These are phyloP conservation scores for Dendryphion nanum DNA, from an alignment of 2,329 filamentous ascomycete genomes.

Conservation along the genomic window DNA sequence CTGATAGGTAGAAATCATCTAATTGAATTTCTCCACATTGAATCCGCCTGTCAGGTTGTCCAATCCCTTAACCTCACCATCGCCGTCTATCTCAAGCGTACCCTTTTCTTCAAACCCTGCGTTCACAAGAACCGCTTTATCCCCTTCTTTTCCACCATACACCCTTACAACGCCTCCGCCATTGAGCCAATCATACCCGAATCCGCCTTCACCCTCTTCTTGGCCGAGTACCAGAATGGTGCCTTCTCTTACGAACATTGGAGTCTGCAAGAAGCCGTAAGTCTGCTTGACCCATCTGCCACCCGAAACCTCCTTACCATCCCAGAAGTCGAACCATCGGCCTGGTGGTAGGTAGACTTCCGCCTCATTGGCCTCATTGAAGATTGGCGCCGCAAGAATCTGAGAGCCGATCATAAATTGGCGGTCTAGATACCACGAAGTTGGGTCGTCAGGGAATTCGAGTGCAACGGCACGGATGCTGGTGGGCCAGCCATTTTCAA, in stretches of 20 bases:
- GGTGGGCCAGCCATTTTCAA: constrained; percentile 58
- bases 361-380: constrained; percentile 61
- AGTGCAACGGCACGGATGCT: constrained; percentile 63
- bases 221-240: constrained; percentile 42
- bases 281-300: constrained; percentile 46
- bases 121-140: constrained; percentile 37
- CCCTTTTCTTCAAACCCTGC: constrained; percentile 29
- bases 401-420: constrained; percentile 72
- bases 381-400: constrained; percentile 64
- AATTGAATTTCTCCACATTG: constrained; percentile 28
- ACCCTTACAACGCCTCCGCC: constrained; percentile 38
- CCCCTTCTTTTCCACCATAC: constrained; percentile 37
- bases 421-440: constrained; percentile 64
- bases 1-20: constrained; percentile 12
- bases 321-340: constrained; percentile 52
- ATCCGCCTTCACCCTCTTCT: constrained; percentile 37
- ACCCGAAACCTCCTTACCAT: constrained; percentile 41
- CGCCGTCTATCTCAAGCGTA: constrained; percentile 24
- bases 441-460: constrained; percentile 71
- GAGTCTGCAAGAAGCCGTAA: constrained; percentile 40
- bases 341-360: constrained; percentile 64
- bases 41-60: constrained; percentile 34
- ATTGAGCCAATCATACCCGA: constrained; percentile 43
- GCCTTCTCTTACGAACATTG: constrained; percentile 43
- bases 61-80: constrained; percentile 28